Evolutionary conservation across 805 yeast species (phyloP).

Genomic region (Kregervanrija pseudodelftensis): DNA sequence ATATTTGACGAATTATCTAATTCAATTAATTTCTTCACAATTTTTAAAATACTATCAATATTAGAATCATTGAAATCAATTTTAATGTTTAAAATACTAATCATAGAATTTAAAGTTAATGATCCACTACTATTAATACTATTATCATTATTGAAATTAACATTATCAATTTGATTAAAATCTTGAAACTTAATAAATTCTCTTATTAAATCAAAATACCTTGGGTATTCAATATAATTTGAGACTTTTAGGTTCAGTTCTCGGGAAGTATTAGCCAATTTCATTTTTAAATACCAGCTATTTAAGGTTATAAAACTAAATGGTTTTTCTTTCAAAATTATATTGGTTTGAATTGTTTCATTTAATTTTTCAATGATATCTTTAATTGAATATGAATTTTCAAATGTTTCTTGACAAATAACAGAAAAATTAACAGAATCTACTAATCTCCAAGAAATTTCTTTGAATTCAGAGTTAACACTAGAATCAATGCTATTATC

Average conservation of each 20-base stretch:
- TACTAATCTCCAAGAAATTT: too few species aligned
- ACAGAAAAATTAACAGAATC: background rate
- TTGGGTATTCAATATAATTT: slow-evolving; percentile 64
- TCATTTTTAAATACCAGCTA: slow-evolving; percentile 67
- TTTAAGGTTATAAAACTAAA: slow-evolving; percentile 63
- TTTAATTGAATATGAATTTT: background rate
- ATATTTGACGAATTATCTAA: slow-evolving; percentile 15
- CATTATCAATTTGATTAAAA: slow-evolving; percentile 12
- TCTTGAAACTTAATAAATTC: slow-evolving; percentile 71
- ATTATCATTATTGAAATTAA: slow-evolving; percentile 3
- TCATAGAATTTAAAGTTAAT: slow-evolving; percentile 1
- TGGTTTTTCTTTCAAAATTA: slow-evolving; percentile 26
- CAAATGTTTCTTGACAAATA: too few species aligned
- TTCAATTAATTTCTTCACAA: background rate
- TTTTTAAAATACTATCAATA: slow-evolving; percentile 1
- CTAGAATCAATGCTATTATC: background rate
- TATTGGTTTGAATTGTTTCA: slow-evolving; percentile 5
- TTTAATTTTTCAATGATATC: slow-evolving; percentile 4
- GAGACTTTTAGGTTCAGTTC: slow-evolving; percentile 71
- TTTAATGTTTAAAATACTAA: slow-evolving; percentile 1
- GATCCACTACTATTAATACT: background rate
- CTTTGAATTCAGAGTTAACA: too few species aligned
- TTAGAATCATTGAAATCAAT: background rate
- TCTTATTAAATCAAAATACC: slow-evolving; percentile 64
- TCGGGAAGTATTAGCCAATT: slow-evolving; percentile 72